Conservation (phyloP, 169 alveolate genomes). For the Theileria parva region DNA sequence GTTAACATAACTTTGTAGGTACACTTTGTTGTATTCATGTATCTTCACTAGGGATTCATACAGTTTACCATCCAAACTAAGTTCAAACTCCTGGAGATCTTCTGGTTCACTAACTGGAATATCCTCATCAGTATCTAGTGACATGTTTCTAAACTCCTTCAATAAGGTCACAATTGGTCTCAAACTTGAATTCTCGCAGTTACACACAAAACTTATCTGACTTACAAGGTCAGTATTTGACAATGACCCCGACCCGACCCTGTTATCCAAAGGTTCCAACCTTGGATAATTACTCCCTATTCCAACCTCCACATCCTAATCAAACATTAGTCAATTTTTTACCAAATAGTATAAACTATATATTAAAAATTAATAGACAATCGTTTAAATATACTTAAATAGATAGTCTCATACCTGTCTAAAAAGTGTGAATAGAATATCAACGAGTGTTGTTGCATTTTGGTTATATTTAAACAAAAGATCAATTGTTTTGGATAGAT, state of each 20-base stretch:
- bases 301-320: background rate
- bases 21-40: background rate
- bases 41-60: background rate
- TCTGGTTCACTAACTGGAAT: background rate
- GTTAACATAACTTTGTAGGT: background rate
- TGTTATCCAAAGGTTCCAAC: background rate
- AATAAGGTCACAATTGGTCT: slow-evolving; percentile 5
- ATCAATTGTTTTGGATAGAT: background rate
- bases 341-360: background rate
- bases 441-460: background rate
- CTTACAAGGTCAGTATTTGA: background rate
- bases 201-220: slow-evolving; percentile 5
- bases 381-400: background rate
- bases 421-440: background rate
- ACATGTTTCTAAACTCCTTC: background rate
- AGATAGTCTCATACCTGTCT: background rate
- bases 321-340: background rate
- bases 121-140: background rate
- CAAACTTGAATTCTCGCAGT: background rate
- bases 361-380: background rate
- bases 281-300: slow-evolving; percentile 11
- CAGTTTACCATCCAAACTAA: background rate
- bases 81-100: slow-evolving; percentile 1
- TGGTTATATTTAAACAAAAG: background rate
- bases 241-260: background rate